Evolutionary conservation across 2,329 filamentous ascomycete species (phyloP).

Genomic region (Diaporthe citrichinensis): DNA sequence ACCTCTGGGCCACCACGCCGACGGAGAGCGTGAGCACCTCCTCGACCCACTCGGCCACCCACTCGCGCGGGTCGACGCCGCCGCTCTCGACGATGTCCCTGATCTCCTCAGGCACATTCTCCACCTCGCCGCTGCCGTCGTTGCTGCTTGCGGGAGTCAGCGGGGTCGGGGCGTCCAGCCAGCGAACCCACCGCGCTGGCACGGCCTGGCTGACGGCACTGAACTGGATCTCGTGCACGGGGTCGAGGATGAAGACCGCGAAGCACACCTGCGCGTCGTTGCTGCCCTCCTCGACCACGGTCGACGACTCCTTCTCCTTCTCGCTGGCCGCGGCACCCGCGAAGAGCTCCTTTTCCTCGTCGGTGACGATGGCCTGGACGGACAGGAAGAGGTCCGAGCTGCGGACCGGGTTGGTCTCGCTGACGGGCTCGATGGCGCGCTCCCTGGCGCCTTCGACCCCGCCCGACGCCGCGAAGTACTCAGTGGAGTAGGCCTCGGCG

Average conservation of each 20-base stretch:
- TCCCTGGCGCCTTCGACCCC: slow-evolving; percentile 86
- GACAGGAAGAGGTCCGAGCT: slow-evolving; percentile 95
- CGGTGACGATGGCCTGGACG: slow-evolving; percentile 86
- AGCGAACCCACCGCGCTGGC: slow-evolving; percentile 88
- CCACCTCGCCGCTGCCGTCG: slow-evolving; percentile 53
- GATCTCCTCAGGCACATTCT: slow-evolving; percentile 84
- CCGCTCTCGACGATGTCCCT: slow-evolving; percentile 82
- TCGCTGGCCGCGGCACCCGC: slow-evolving; percentile 66
- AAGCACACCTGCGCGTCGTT: slow-evolving; percentile 78
- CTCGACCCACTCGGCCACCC: slow-evolving; percentile 98
- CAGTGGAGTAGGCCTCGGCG: slow-evolving; percentile 87
- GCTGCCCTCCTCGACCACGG: slow-evolving; percentile 64
- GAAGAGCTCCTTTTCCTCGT: slow-evolving; percentile 77
- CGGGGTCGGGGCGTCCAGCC: slow-evolving; percentile 84
- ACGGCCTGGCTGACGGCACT: slow-evolving; percentile 85
- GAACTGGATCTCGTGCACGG: slow-evolving; percentile 92
- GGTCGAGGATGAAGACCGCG: slow-evolving; percentile 86
- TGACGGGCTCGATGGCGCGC: slow-evolving; percentile 83
- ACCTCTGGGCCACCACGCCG: slow-evolving; percentile 92
- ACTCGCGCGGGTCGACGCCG: slow-evolving; percentile 92
- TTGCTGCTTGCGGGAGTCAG: slow-evolving; percentile 68
- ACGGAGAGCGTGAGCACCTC: slow-evolving; percentile 84
- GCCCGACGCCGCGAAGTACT: slow-evolving; percentile 85
- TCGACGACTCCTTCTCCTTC: slow-evolving; percentile 68
- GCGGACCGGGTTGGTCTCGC: slow-evolving; percentile 88